Conservation (phyloP, 441 rosid genomes). For the Croton laevigatus region DNA sequence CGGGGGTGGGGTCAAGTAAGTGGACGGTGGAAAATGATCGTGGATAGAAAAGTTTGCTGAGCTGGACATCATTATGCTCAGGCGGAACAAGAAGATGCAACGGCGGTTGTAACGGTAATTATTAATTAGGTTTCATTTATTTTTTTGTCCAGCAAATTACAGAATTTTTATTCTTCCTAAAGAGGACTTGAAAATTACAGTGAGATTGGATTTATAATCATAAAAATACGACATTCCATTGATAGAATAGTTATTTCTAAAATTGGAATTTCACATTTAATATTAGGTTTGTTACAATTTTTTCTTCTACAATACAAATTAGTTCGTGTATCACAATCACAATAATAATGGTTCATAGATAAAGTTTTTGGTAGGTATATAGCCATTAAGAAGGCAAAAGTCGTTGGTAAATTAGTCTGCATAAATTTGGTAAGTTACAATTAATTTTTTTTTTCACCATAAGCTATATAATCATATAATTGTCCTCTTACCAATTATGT, state of each 20-base stretch:
- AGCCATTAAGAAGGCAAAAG: too few species aligned
- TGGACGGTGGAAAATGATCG: slow-evolving; percentile 4
- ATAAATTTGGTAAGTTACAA: not conserved
- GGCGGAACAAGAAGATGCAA: not conserved
- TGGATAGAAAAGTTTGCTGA: not conserved
- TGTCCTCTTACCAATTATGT: too few species aligned
- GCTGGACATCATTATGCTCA: slow-evolving; percentile 10
- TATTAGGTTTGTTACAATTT: not conserved
- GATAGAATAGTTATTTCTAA: not conserved
- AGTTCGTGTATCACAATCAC: slow-evolving; percentile 6
- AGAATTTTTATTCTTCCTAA: not conserved
- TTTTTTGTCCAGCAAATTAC: not conserved
- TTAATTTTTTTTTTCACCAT: not conserved
- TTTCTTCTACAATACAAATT: not conserved
- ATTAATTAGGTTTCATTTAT: not conserved
- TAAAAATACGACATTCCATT: not conserved
- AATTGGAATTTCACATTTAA: not conserved
- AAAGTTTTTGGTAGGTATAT: not conserved
- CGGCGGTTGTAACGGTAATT: slow-evolving; percentile 18
- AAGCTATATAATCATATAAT: too few species aligned
- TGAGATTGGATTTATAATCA: not conserved
- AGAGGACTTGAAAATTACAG: not conserved
- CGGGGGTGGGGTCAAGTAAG: not conserved
- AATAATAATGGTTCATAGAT: not conserved
- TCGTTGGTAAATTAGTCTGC: not conserved